Evolutionary conservation across 139 green algal genomes (phyloP).

Genomic region (Volvox reticuliferus): DNA sequence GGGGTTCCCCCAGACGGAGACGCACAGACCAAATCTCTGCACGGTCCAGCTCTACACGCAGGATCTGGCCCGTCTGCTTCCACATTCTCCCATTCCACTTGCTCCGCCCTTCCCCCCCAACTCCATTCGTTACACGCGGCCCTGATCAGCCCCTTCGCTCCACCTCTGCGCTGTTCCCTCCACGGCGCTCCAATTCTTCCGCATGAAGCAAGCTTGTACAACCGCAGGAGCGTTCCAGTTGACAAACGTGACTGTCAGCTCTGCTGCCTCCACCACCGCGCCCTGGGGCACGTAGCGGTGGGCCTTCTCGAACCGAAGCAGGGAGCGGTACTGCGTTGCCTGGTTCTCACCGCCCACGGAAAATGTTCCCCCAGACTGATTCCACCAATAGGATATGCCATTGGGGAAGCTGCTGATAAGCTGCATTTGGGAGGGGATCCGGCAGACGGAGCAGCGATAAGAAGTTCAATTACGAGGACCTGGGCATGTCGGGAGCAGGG

Average conservation of each 20-base stretch:
- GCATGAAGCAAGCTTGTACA: constrained; percentile 30
- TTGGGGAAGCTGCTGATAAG: constrained; percentile 16
- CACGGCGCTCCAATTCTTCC: not conserved
- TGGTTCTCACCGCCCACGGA: not conserved
- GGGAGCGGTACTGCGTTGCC: not conserved
- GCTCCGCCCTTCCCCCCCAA: not conserved
- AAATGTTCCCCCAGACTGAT: not conserved
- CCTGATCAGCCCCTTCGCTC: not conserved
- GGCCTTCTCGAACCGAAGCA: constrained; percentile 31
- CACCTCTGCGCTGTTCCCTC: not conserved
- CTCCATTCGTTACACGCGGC: not conserved
- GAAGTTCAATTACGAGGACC: not conserved
- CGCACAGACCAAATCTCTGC: too few relatives aligned
- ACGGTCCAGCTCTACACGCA: not conserved
- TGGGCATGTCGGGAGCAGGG: not conserved
- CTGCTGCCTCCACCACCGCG: constrained; percentile 22
- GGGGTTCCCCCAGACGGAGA: too few relatives aligned
- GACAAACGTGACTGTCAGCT: constrained; percentile 26
- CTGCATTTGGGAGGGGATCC: not conserved
- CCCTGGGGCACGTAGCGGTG: constrained; percentile 32
- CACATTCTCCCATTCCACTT: not conserved
- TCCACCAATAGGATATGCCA: constrained; percentile 27
- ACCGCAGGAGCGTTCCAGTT: not conserved
- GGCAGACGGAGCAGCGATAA: not conserved
- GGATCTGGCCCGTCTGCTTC: too few relatives aligned